Evolutionary conservation across 2,329 filamentous ascomycete genomes (phyloP).

Genomic region (Aaosphaeria pasadenensis): DNA sequence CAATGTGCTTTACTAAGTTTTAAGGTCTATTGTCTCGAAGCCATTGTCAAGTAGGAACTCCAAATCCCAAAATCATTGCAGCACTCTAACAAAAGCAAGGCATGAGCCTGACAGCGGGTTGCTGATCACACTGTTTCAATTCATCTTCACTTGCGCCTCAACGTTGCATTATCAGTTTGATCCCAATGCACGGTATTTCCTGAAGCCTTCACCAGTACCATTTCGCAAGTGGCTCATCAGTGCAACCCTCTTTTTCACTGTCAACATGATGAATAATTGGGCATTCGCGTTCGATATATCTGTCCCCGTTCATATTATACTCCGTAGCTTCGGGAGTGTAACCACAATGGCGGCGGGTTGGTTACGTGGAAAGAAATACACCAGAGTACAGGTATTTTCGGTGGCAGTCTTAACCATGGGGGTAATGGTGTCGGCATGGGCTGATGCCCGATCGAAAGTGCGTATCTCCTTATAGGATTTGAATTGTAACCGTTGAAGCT

Average conservation of each 20-base stretch:
- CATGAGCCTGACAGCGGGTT: slow-evolving; percentile 85
- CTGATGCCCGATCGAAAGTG: slow-evolving; percentile 83
- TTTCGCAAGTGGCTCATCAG: slow-evolving; percentile 83
- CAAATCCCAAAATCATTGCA: not conserved
- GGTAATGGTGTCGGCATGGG: slow-evolving; percentile 84
- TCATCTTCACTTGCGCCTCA: slow-evolving; percentile 61
- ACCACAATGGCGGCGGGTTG: slow-evolving; percentile 92
- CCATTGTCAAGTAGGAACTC: slow-evolving; percentile 77
- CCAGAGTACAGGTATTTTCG: slow-evolving; percentile 72
- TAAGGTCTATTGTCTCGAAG: slow-evolving; percentile 92
- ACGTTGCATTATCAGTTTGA: slow-evolving; percentile 46
- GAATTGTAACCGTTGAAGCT: slow-evolving; percentile 4
- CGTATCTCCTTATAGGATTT: slow-evolving; percentile 9
- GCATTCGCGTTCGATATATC: slow-evolving; percentile 97
- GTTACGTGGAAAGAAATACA: slow-evolving; percentile 81
- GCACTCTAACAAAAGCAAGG: slow-evolving; percentile 32
- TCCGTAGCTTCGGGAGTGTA: slow-evolving; percentile 91
- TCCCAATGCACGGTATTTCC: slow-evolving; percentile 63
- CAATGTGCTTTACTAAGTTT: slow-evolving; percentile 4
- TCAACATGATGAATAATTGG: slow-evolving; percentile 96
- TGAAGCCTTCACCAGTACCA: slow-evolving; percentile 77
- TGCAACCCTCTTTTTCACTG: slow-evolving; percentile 84
- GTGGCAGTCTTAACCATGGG: slow-evolving; percentile 82
- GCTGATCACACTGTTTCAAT: slow-evolving; percentile 51
- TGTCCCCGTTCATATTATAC: slow-evolving; percentile 93